Conservation (phyloP, 192 early-diverging fungal genomes). For the Linnemannia schmuckeri region DNA sequence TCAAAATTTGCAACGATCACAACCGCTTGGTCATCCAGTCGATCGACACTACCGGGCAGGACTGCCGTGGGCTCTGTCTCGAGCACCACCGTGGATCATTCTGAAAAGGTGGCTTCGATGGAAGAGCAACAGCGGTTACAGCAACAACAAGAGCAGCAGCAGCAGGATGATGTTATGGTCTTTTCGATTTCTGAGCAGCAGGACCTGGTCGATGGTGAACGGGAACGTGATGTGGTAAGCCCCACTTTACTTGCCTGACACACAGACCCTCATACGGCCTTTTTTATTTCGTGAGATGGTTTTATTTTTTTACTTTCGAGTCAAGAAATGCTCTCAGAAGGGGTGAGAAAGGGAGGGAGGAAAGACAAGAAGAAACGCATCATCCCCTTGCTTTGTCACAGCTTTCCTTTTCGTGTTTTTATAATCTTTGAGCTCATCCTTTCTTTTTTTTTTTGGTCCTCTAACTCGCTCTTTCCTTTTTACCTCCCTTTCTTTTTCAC, state of each 20-base stretch:
- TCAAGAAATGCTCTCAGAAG: neutral
- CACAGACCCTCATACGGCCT: neutral
- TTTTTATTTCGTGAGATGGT: neutral
- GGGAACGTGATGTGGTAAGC: conserved; percentile 60
- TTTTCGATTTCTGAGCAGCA: conserved; percentile 37
- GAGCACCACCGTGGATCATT: conserved; percentile 40
- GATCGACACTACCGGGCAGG: conserved; percentile 18
- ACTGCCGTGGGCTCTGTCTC: conserved; percentile 30
- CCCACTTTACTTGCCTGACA: neutral
- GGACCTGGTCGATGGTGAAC: conserved; percentile 55
- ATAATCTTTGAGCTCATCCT: neutral
- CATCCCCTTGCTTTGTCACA: conserved; percentile 7
- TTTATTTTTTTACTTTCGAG: neutral
- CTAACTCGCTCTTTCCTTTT: neutral
- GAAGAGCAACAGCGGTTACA: neutral
- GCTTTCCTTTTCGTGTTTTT: neutral
- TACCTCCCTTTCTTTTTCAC: neutral
- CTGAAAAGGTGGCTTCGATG: conserved; percentile 9
- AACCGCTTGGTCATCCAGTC: conserved; percentile 37
- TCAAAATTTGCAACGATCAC: conserved; percentile 54
- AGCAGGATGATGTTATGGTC: conserved; percentile 23
- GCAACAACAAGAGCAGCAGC: neutral
- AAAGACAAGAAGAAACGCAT: neutral
- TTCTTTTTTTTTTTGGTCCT: neutral
- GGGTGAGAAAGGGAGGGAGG: neutral